A percentile compares a stretch with the other conserved stretches of the same genome.
These are phyloP conservation scores for Puccinia novopanici DNA, from an alignment of 1,284 basidiomycete species.

Conservation along the genomic window DNA sequence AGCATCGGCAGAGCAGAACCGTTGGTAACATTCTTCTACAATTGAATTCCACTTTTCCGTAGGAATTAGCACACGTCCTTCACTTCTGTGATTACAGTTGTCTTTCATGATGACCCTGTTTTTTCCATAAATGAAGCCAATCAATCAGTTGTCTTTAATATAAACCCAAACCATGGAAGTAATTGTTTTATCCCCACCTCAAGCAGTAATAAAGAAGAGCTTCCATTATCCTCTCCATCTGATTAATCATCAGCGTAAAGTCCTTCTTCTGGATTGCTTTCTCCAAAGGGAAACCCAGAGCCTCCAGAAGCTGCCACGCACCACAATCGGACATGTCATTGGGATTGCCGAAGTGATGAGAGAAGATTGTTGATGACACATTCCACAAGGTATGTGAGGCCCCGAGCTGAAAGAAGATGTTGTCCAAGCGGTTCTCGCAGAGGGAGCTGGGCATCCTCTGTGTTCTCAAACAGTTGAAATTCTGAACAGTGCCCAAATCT, in stretches of 20 bases:
- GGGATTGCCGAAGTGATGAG: not conserved
- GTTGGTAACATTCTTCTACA: slow-evolving; percentile 6
- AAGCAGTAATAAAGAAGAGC: no score
- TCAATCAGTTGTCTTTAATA: no score
- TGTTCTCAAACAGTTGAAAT: not conserved
- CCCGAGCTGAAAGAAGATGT: slow-evolving; percentile 15
- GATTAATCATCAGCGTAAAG: no score
- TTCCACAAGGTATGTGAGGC: no score
- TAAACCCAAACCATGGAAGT: no score
- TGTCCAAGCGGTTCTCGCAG: not conserved
- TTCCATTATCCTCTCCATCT: no score
- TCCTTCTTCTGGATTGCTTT: no score
- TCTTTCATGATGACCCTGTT: not conserved
- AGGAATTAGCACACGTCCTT: no score
- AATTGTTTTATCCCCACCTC: no score
- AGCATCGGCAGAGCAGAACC: not conserved
- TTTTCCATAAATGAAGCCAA: not conserved
- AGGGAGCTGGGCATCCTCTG: not conserved
- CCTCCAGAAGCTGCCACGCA: not conserved
- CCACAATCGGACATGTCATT: not conserved
- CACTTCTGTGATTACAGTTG: not conserved
- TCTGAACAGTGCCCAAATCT: slow-evolving; percentile 28
- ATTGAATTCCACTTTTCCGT: slow-evolving; percentile 1
- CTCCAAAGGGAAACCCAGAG: no score
- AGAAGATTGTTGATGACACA: slow-evolving; percentile 8